Conservation (phyloP, 1,139 yeast genomes). For the Hyphopichia khmerensis region DNA sequence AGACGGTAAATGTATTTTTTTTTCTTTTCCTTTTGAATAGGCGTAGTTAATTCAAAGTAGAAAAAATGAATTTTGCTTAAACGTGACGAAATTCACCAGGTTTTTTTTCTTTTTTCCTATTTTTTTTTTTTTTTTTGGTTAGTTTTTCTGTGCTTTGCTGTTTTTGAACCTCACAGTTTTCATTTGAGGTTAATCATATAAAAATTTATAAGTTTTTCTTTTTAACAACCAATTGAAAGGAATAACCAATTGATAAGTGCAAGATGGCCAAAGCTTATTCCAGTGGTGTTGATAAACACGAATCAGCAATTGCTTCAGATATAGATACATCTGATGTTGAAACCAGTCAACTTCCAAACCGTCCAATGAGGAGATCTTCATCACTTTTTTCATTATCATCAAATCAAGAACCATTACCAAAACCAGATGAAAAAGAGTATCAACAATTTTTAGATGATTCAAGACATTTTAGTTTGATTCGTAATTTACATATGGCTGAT, state of each 20-base stretch:
- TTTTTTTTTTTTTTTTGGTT: not conserved
- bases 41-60: not conserved
- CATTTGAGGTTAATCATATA: too few species aligned
- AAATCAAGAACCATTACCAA: conserved; percentile 42
- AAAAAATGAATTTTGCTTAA: not conserved
- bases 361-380: conserved; percentile 43
- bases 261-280: not conserved
- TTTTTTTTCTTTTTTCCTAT: not conserved
- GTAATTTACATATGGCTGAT: conserved; percentile 92
- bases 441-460: conserved; percentile 74
- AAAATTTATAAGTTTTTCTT: too few species aligned
- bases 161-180: too few species aligned
- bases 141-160: not conserved
- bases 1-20: too few species aligned
- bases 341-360: conserved; percentile 17
- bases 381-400: conserved; percentile 41
- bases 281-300: conserved; percentile 9
- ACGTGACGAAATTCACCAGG: not conserved
- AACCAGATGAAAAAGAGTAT: conserved; percentile 76
- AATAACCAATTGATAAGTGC: too few species aligned
- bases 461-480: conserved; percentile 72
- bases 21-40: not conserved
- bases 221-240: too few species aligned
- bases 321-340: conserved; percentile 32
- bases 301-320: conserved; percentile 40